Evolutionary conservation across 2,329 filamentous ascomycete genomes (phyloP).

Genomic region (Paraconiothyrium sp.): DNA sequence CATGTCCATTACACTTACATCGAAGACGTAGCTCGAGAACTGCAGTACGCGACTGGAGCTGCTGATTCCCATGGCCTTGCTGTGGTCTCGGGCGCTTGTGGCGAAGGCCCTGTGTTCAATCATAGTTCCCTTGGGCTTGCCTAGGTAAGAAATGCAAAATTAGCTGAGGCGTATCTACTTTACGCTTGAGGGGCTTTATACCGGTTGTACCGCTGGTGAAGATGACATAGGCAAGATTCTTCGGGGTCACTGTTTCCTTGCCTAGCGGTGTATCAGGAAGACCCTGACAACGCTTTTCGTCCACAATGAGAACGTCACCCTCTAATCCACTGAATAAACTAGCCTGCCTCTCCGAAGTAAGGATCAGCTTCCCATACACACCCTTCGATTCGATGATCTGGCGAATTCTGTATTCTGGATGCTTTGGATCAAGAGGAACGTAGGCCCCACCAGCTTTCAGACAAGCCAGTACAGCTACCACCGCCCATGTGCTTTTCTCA

Average conservation of each 20-base stretch:
- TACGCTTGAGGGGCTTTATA: neutral
- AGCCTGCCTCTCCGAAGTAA: constrained; percentile 4
- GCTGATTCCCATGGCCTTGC: constrained; percentile 51
- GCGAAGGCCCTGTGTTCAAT: constrained; percentile 45
- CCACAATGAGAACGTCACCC: neutral
- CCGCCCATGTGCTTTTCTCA: constrained; percentile 32
- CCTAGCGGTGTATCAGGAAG: neutral
- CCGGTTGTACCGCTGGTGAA: constrained; percentile 55
- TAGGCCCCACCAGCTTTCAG: constrained; percentile 55
- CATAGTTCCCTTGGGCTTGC: constrained; percentile 64
- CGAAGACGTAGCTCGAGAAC: constrained; percentile 66
- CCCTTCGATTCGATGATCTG: constrained; percentile 14
- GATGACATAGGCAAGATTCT: constrained; percentile 56
- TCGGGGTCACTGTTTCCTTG: neutral
- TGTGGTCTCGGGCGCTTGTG: constrained; percentile 40
- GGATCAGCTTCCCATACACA: constrained; percentile 11
- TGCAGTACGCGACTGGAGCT: constrained; percentile 57
- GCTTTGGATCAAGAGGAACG: constrained; percentile 25
- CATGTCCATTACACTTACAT: constrained; percentile 64
- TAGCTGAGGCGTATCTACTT: neutral
- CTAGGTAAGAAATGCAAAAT: neutral
- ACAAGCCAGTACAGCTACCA: constrained; percentile 52
- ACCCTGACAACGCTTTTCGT: neutral
- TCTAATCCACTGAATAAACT: constrained; percentile 3
- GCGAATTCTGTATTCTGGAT: constrained; percentile 10